Percentiles rank a stretch among this genome's conserved stretches.
These are phyloP conservation scores for Coniochaeta sp. DNA, from an alignment of 2,329 filamentous ascomycete species.

Conservation along the genomic window DNA sequence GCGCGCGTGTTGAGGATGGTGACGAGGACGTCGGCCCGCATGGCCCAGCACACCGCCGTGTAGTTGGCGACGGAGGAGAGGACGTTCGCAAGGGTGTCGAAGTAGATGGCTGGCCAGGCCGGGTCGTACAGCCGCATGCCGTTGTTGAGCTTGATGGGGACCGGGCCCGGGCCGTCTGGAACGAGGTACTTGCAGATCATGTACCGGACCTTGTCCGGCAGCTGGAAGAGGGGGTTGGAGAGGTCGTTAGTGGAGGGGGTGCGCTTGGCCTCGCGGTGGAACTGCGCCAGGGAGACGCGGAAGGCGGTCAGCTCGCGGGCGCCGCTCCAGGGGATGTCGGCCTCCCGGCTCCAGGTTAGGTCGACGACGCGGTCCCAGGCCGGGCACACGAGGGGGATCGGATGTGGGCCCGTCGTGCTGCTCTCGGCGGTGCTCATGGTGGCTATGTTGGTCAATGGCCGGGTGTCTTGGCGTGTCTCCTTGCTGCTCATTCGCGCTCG, in stretches of 20 bases:
- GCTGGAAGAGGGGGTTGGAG: slow-evolving; percentile 11
- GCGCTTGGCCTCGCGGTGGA: not conserved
- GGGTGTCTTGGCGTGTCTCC: not conserved
- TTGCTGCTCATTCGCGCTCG: not conserved
- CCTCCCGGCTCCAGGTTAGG: slow-evolving; percentile 10
- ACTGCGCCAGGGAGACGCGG: not conserved
- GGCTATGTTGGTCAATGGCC: not conserved
- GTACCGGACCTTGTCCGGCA: slow-evolving; percentile 16
- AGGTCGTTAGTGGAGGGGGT: slow-evolving; percentile 8
- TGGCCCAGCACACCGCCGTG: slow-evolving; percentile 23
- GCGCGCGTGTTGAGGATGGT: slow-evolving; percentile 24
- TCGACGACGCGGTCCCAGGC: slow-evolving; percentile 16
- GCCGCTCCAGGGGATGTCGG: slow-evolving; percentile 1
- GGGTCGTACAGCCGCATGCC: slow-evolving; percentile 22
- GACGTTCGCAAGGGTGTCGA: slow-evolving; percentile 21
- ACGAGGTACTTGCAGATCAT: slow-evolving; percentile 14
- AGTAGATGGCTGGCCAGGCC: slow-evolving; percentile 27
- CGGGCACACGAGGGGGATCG: slow-evolving; percentile 4
- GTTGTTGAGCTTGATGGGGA: slow-evolving; percentile 20
- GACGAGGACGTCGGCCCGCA: slow-evolving; percentile 29
- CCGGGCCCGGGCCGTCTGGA: slow-evolving; percentile 9
- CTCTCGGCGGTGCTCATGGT: not conserved
- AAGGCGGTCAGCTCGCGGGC: not conserved
- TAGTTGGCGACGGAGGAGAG: slow-evolving; percentile 18
- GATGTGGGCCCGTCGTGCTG: not conserved